Evolutionary conservation across 2,329 filamentous ascomycete species (phyloP).

Genomic region (Esteya vermicola): DNA sequence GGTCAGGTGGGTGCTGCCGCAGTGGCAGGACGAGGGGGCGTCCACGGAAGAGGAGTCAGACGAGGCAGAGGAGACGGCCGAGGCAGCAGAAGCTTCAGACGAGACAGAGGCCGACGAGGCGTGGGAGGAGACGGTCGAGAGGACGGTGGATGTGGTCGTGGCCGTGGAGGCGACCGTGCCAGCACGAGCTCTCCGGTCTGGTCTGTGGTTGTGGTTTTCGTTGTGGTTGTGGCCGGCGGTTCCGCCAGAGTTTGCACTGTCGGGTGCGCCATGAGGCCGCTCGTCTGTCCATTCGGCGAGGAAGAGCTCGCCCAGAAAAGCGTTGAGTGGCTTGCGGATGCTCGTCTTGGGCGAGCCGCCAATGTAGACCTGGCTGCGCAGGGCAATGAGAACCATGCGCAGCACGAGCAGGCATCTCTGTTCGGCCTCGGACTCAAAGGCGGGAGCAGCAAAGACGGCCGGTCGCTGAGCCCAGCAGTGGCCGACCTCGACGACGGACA

Average conservation of each 20-base stretch:
- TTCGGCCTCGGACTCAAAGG: constrained; percentile 25
- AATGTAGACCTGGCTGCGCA: constrained; percentile 32
- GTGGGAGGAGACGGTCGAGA: no score
- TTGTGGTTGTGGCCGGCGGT: not conserved
- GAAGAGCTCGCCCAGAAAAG: constrained; percentile 37
- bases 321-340: constrained; percentile 39
- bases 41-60: constrained; percentile 2
- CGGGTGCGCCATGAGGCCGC: constrained; percentile 4
- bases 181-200: constrained; percentile 9
- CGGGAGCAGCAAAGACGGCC: constrained; percentile 30
- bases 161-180: not conserved
- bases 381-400: constrained; percentile 30
- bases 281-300: constrained; percentile 22
- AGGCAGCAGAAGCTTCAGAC: no score
- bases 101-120: no score
- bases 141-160: not conserved
- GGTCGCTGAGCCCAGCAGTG: constrained; percentile 36
- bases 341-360: constrained; percentile 28
- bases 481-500: constrained; percentile 35
- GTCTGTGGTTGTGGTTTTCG: not conserved
- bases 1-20: constrained; percentile 7
- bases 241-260: constrained; percentile 12
- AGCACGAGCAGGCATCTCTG: constrained; percentile 31
- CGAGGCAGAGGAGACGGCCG: not conserved
- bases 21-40: constrained; percentile 4